Evolutionary conservation across 140 eudicot genomes (phyloP).

Genomic region (Oenanthe javanica): DNA sequence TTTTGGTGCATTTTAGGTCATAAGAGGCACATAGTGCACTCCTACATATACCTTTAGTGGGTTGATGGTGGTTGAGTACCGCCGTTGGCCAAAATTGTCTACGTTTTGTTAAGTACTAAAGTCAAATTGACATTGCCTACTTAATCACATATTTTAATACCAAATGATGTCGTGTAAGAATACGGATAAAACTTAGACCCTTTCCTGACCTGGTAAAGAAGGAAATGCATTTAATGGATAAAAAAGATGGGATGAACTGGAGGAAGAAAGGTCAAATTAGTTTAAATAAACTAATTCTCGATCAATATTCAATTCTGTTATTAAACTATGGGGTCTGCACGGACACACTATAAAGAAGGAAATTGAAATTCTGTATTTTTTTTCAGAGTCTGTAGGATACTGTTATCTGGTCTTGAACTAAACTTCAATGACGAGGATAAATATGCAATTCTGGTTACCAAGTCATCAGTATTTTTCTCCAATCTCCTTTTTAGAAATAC

Average conservation of each 20-base stretch:
- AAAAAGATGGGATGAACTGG: background rate
- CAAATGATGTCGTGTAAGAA: background rate
- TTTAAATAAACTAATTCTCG: background rate
- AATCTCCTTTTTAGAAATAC: background rate
- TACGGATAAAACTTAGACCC: background rate
- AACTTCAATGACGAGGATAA: background rate
- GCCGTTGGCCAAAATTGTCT: background rate
- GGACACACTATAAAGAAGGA: background rate
- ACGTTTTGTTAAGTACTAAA: too few relatives aligned
- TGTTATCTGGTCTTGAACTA: background rate
- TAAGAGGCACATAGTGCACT: background rate
- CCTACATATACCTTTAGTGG: background rate
- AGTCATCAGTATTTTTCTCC: background rate
- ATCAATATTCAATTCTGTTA: background rate
- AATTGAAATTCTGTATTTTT: background rate
- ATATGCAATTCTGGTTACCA: background rate
- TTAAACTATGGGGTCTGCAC: background rate
- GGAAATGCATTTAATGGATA: background rate
- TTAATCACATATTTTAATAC: background rate
- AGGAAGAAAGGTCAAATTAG: background rate
- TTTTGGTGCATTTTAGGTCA: background rate
- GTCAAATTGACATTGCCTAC: background rate
- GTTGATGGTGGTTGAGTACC: background rate
- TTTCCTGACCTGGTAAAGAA: background rate
- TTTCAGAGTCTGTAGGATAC: background rate